These are phyloP conservation scores for Striga asiatica DNA, from an alignment of 257 asterid species.

Conservation along the genomic window DNA sequence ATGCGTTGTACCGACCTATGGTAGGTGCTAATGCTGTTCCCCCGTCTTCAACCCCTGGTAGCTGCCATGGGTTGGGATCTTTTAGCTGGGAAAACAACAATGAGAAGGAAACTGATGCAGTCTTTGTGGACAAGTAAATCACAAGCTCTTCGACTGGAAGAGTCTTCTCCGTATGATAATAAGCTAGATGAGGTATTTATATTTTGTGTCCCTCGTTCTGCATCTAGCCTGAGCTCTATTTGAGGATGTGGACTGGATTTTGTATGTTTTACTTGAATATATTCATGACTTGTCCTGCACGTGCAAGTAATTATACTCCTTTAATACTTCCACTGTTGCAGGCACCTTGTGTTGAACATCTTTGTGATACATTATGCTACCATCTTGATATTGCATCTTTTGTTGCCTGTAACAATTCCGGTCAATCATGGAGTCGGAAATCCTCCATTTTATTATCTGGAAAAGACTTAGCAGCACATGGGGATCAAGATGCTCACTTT, in stretches of 20 bases:
- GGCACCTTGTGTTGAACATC: constrained; percentile 81
- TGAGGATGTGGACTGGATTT: constrained; percentile 10
- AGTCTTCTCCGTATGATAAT: constrained; percentile 48
- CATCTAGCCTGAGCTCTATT: constrained; percentile 7
- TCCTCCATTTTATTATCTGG: constrained; percentile 73
- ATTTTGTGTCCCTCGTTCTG: constrained; percentile 8
- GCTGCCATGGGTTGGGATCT: constrained; percentile 99
- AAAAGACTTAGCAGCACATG: constrained; percentile 33
- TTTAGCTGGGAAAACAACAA: constrained; percentile 69
- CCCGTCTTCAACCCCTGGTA: constrained; percentile 91
- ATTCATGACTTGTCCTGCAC: background rate
- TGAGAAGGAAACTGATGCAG: constrained; percentile 81
- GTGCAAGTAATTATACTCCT: constrained; percentile 7
- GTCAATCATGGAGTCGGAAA: constrained; percentile 79
- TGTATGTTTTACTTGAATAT: constrained; percentile 5
- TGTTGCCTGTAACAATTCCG: constrained; percentile 85
- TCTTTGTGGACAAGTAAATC: constrained; percentile 90
- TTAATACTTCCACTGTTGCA: constrained; percentile 30
- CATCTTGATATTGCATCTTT: constrained; percentile 92
- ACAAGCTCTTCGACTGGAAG: constrained; percentile 76
- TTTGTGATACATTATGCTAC: constrained; percentile 87
- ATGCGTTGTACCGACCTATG: constrained; percentile 11
- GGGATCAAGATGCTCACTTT: constrained; percentile 38
- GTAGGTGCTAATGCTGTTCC: constrained; percentile 75
- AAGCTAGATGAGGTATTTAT: constrained; percentile 62